These are phyloP conservation scores for Ophiostoma piceae DNA, from an alignment of 2,329 filamentous ascomycete species.

Conservation along the genomic window DNA sequence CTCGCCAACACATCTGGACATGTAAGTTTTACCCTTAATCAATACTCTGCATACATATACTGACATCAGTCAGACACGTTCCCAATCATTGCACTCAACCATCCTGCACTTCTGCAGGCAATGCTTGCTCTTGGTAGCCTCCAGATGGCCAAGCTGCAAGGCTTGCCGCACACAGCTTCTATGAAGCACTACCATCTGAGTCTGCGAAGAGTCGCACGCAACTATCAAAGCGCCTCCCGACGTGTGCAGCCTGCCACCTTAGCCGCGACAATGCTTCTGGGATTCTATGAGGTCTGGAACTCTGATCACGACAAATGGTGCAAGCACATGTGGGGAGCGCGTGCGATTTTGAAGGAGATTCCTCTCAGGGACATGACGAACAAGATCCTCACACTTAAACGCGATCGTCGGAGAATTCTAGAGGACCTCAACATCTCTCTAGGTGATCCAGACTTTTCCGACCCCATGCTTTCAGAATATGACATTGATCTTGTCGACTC, in stretches of 20 bases:
- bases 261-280: conserved; percentile 80
- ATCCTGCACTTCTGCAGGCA: conserved; percentile 83
- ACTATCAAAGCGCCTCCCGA: conserved; percentile 62
- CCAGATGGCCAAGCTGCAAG: conserved; percentile 79
- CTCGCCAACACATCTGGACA: conserved; percentile 61
- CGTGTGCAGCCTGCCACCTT: conserved; percentile 74
- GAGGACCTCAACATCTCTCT: conserved; percentile 27
- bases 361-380: conserved; percentile 69
- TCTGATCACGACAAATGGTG: conserved; percentile 96
- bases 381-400: conserved; percentile 61
- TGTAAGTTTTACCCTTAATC: conserved; percentile 41
- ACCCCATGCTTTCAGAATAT: conserved; percentile 23
- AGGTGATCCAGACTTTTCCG: neutral
- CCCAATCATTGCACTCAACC: conserved; percentile 73
- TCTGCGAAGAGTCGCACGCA: conserved; percentile 69
- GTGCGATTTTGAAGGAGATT: conserved; percentile 75
- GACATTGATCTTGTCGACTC: conserved; percentile 41
- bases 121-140: conserved; percentile 83
- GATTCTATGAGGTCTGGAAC: conserved; percentile 90
- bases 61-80: conserved; percentile 57
- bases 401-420: conserved; percentile 37
- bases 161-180: conserved; percentile 68
- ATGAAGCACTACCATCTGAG: conserved; percentile 89
- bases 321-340: conserved; percentile 79
- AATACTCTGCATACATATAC: conserved; percentile 15